These are phyloP conservation scores for Calonectria montana DNA, from an alignment of 2,329 filamentous ascomycete genomes.

Conservation along the genomic window DNA sequence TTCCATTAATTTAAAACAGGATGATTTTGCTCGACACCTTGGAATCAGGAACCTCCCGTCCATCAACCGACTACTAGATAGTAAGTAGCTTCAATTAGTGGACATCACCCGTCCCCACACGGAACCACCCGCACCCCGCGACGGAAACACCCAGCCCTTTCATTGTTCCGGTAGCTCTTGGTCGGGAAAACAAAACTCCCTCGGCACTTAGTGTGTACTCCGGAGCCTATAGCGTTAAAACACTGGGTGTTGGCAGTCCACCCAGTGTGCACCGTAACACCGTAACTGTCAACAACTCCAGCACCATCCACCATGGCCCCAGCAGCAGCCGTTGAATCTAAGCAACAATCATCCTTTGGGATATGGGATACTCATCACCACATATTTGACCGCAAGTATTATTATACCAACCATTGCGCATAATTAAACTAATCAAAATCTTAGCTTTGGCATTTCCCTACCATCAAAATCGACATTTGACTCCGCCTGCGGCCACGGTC, in stretches of 20 bases:
- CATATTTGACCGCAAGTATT: slow-evolving; percentile 46
- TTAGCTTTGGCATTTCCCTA: slow-evolving; percentile 22
- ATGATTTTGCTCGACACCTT: not conserved
- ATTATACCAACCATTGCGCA: not conserved
- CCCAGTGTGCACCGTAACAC: not conserved
- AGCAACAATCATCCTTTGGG: slow-evolving; percentile 36
- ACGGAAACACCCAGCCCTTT: not conserved
- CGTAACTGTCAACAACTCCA: not conserved
- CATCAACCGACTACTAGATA: not conserved
- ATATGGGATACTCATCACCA: slow-evolving; percentile 49
- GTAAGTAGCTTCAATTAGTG: no score
- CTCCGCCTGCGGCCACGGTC: slow-evolving; percentile 16
- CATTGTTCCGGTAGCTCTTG: not conserved
- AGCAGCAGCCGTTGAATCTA: slow-evolving; percentile 4
- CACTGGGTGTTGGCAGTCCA: not conserved
- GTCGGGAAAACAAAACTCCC: not conserved
- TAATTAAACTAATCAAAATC: not conserved
- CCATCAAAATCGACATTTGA: slow-evolving; percentile 21
- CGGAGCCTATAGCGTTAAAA: not conserved
- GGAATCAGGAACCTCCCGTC: not conserved
- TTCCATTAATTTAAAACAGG: not conserved
- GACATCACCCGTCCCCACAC: not conserved
- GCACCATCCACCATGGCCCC: slow-evolving; percentile 16
- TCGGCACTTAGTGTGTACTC: not conserved
- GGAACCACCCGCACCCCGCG: not conserved